Conservation (phyloP, 2,329 filamentous ascomycete genomes). For the Cercospora sesami region DNA sequence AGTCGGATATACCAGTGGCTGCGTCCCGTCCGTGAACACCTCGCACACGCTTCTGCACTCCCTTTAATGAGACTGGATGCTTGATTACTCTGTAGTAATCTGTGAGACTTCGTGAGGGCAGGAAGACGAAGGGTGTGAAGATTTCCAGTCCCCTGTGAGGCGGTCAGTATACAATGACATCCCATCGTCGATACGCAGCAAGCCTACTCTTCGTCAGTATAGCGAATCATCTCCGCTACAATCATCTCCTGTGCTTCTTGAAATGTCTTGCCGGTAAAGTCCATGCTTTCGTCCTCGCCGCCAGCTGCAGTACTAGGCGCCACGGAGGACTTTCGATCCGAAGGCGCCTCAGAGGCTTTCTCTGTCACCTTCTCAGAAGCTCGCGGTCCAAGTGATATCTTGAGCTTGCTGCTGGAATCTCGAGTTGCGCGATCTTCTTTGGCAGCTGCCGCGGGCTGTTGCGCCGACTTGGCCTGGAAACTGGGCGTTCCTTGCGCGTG, state of each 20-base stretch:
- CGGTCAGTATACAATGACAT: slow-evolving; percentile 7
- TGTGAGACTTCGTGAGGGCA: slow-evolving; percentile 72
- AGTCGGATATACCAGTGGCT: slow-evolving; percentile 62
- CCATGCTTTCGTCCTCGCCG: slow-evolving; percentile 34
- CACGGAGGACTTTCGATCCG: slow-evolving; percentile 35
- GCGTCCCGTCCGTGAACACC: slow-evolving; percentile 69
- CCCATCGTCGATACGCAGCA: background rate
- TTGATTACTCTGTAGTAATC: slow-evolving; percentile 87
- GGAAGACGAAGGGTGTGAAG: slow-evolving; percentile 71
- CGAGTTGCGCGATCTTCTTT: slow-evolving; percentile 30
- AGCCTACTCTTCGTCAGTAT: slow-evolving; percentile 65
- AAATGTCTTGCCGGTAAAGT: slow-evolving; percentile 72
- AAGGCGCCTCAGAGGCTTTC: slow-evolving; percentile 32
- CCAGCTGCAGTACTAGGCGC: slow-evolving; percentile 33
- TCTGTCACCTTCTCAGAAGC: slow-evolving; percentile 32
- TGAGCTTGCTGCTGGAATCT: slow-evolving; percentile 25
- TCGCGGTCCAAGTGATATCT: slow-evolving; percentile 25
- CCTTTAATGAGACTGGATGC: slow-evolving; percentile 75
- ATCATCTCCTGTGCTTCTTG: slow-evolving; percentile 87
- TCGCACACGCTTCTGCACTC: slow-evolving; percentile 73
- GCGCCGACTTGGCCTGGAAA: slow-evolving; percentile 17
- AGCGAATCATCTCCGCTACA: slow-evolving; percentile 68
- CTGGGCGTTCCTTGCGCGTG: slow-evolving; percentile 17
- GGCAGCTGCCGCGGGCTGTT: slow-evolving; percentile 21
- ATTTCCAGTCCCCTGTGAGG: slow-evolving; percentile 63